A percentile compares a stretch with the other conserved stretches of the same genome.
Evolutionary conservation across 345 rosid species (phyloP).

Genomic region (Eucalyptus polybractea): DNA sequence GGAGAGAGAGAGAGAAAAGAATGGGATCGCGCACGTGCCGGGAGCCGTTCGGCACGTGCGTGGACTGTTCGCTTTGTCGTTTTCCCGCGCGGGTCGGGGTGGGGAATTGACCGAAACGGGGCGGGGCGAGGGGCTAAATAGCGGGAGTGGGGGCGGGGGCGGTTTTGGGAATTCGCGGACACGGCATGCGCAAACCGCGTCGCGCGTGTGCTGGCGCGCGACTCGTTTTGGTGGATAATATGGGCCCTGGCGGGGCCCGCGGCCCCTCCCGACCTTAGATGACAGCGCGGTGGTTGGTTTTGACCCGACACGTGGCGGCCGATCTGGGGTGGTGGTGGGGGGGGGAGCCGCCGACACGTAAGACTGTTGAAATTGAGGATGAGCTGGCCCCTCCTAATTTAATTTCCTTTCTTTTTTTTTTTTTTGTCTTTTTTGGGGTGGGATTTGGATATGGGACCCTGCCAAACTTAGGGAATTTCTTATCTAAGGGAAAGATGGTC

Average conservation of each 20-base stretch:
- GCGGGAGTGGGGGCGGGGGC: background rate
- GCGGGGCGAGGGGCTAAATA: background rate
- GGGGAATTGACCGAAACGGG: background rate
- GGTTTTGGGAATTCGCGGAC: background rate
- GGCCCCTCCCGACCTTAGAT: background rate
- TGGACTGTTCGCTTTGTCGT: background rate
- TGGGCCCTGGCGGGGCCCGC: background rate
- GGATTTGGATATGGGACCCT: background rate
- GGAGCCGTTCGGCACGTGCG: background rate
- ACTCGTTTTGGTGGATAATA: background rate
- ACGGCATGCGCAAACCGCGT: background rate
- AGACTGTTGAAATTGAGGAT: background rate
- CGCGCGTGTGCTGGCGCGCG: slow-evolving; percentile 17
- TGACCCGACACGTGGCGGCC: slow-evolving; percentile 7
- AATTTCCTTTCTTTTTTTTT: background rate
- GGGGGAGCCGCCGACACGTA: slow-evolving; percentile 7
- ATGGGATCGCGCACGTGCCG: background rate
- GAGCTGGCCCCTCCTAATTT: background rate
- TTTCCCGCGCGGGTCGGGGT: background rate
- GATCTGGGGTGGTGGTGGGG: background rate
- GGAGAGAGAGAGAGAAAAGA: background rate
- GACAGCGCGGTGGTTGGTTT: slow-evolving; percentile 11
- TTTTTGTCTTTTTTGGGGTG: background rate
- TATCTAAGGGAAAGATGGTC: background rate
- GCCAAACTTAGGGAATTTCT: background rate